Evolutionary conservation across 495 filamentous ascomycete genomes (phyloP).

Genomic region (Xylona heveae): DNA sequence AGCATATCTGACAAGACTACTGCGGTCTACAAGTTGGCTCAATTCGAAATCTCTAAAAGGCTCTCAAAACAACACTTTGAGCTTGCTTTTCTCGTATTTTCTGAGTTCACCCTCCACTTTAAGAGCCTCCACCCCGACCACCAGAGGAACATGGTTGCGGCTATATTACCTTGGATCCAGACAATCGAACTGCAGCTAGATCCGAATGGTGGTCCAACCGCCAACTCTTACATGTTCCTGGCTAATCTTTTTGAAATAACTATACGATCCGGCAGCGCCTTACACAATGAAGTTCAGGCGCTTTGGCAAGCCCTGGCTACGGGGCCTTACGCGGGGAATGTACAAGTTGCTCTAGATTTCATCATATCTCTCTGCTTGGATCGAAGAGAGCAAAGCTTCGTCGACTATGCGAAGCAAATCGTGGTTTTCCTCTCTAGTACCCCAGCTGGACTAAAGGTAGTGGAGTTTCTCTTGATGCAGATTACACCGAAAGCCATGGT

Average conservation of each 20-base stretch:
- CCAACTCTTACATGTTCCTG: constrained; percentile 81
- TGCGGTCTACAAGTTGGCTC: constrained; percentile 89
- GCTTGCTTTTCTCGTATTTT: constrained; percentile 80
- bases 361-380: constrained; percentile 87
- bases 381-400: constrained; percentile 87
- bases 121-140: constrained; percentile 56
- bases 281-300: constrained; percentile 94
- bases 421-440: constrained; percentile 89
- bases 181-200: constrained; percentile 86
- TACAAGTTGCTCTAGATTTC: constrained; percentile 83
- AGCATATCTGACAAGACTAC: constrained; percentile 97
- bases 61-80: constrained; percentile 77
- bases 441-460: constrained; percentile 72
- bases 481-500: constrained; percentile 85
- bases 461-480: constrained; percentile 80
- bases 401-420: constrained; percentile 92
- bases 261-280: constrained; percentile 62
- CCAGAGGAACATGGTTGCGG: constrained; percentile 85
- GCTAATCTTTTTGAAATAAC: constrained; percentile 95
- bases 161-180: constrained; percentile 91
- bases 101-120: constrained; percentile 84
- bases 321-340: constrained; percentile 85
- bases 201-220: constrained; percentile 75
- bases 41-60: constrained; percentile 85
- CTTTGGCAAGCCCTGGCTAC: constrained; percentile 94